Conservation (phyloP, 345 rosid genomes). For the Eucalyptus polyanthemos region DNA sequence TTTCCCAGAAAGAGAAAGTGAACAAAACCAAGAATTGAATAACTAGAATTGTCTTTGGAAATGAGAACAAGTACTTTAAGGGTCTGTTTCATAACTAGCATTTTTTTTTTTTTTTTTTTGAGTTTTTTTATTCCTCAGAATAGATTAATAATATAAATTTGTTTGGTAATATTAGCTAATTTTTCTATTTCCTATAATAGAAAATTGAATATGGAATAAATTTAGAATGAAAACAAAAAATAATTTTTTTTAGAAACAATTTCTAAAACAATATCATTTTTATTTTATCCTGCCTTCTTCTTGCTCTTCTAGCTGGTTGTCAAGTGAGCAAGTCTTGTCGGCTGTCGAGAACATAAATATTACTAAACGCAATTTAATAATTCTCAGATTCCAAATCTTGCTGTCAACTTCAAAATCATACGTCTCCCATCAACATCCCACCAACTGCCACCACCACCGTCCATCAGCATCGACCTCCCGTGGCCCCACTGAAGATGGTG, state of each 20-base stretch:
- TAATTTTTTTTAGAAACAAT: too few species aligned
- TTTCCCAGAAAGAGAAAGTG: background rate
- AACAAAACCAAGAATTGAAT: background rate
- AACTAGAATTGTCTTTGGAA: background rate
- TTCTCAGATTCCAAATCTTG: background rate
- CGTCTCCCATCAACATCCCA: background rate
- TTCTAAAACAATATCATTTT: too few species aligned
- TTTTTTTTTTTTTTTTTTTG: too few species aligned
- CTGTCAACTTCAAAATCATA: background rate
- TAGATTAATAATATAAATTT: too few species aligned
- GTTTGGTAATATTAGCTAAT: too few species aligned
- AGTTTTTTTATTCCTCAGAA: too few species aligned
- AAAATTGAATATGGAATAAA: too few species aligned
- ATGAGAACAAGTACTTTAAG: background rate
- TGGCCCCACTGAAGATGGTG: background rate
- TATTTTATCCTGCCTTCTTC: too few species aligned
- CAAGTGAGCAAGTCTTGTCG: fast-evolving
- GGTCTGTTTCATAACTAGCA: fast-evolving
- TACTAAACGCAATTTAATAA: too few species aligned
- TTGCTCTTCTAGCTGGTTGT: too few species aligned
- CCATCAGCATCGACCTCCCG: background rate
- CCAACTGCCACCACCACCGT: background rate
- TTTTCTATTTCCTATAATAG: too few species aligned
- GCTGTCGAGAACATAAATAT: too few species aligned
- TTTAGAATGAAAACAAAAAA: fast-evolving